Evolutionary conservation across 306 rosid genomes (phyloP), one percentile per base, ranked within the genome.

Genomic region (Cucurbita ficifolia): DNA sequence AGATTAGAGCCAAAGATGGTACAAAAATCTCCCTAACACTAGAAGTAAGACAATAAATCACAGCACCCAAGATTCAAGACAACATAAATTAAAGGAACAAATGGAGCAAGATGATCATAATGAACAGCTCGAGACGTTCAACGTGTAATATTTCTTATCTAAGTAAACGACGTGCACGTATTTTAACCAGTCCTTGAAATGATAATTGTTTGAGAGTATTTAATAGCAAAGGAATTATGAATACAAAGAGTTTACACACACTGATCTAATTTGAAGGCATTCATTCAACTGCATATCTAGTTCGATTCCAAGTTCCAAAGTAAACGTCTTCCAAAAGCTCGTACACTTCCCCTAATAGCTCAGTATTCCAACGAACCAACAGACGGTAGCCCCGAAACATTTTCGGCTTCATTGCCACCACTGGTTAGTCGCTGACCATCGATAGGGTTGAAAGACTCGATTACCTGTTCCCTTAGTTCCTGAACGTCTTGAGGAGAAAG

Each of bases 401-500:
- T 85, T 18, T 80, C 86, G 68, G 84, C 79, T 72, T 88, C 87
- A 18, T 82, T 76, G 29, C 80, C 83, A 39, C 75, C 48, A 79
- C 79, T 71, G 50, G 84, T 85, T 79, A 76, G 62, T 82, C 93
- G 84, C 61, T 88, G 86, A 76, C 84, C 89, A 11, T 77, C 82
- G 57, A 80, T 85, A 59, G 86, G 90, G 83, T 82, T 85, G 33
- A 82, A 77, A 75, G 92, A 70, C 73, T 85, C 96, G 7, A 80
- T 80, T 18, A 87, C 86, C 76, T 81, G 88, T 63, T 84, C 90
- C 42, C 97, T 89, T 92, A 91, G 83, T 79, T 88, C 87, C 79
- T 88, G 97, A 64, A 91, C 78, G 78, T 86, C 97, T 81, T 87
- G 88, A 10, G 90, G 97, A 39, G 97, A 88, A 52, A 91, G 96